Percentiles rank a stretch among this genome's conserved stretches.
These are phyloP conservation scores for Teunomyces lycoperdinae DNA, from an alignment of 805 yeast species.

Conservation along the genomic window DNA sequence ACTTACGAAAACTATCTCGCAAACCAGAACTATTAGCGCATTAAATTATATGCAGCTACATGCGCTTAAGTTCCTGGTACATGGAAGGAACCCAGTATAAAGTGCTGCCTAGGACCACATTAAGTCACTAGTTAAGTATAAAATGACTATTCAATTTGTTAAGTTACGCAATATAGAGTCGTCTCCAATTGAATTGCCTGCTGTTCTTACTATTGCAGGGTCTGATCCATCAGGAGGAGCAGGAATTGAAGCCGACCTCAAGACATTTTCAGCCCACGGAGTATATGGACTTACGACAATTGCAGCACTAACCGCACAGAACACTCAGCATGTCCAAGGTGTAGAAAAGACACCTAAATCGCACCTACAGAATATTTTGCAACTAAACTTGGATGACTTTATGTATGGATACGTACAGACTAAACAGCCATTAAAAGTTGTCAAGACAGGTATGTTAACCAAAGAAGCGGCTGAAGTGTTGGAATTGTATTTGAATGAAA, in stretches of 20 bases:
- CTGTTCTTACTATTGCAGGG: conserved; percentile 53
- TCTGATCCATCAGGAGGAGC: conserved; percentile 90
- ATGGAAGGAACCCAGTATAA: not conserved
- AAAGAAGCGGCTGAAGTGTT: conserved; percentile 51
- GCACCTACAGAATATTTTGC: conserved; percentile 48
- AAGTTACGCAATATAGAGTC: not conserved
- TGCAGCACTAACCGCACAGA: conserved; percentile 79
- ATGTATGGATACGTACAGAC: conserved; percentile 24
- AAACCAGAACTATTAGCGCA: conserved; percentile 4
- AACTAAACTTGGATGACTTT: conserved; percentile 58
- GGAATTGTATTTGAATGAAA: conserved; percentile 28
- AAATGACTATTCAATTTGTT: not conserved
- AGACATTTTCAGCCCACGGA: conserved; percentile 70
- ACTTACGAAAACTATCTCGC: not conserved
- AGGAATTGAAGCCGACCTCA: conserved; percentile 86
- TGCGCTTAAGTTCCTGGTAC: conserved; percentile 8
- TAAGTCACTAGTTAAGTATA: not conserved
- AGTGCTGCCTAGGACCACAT: not conserved
- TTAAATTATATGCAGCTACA: conserved; percentile 5
- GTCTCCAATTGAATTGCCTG: conserved; percentile 9
- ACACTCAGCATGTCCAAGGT: conserved; percentile 49
- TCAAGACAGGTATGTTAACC: conserved; percentile 80
- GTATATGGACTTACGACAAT: conserved; percentile 78
- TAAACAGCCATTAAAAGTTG: conserved; percentile 46
- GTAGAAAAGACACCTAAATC: conserved; percentile 41